A percentile compares a stretch with the other conserved stretches of the same genome.
These are phyloP conservation scores for Primulina tabacum DNA, from an alignment of 257 asterid species.

Conservation along the genomic window DNA sequence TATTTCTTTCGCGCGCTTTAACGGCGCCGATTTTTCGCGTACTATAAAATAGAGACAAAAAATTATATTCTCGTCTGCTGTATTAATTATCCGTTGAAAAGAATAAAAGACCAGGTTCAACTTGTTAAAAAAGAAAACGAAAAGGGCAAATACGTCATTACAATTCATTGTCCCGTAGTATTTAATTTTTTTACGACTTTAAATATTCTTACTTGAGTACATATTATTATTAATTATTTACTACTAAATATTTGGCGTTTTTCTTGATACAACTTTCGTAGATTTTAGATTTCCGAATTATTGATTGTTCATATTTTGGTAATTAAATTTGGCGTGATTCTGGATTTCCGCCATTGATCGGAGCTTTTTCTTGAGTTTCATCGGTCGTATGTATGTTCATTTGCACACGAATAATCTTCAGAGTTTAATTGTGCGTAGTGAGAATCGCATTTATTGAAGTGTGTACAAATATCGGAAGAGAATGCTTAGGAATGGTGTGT, in stretches of 20 bases:
- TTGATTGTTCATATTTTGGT: not conserved
- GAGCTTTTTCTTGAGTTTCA: not conserved
- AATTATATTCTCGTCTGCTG: constrained; percentile 20
- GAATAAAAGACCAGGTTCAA: constrained; percentile 25
- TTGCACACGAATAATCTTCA: constrained; percentile 28
- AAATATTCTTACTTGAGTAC: too few species aligned
- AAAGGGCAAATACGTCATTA: not conserved
- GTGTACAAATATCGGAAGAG: constrained; percentile 26
- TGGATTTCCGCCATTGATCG: not conserved
- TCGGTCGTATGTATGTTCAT: constrained; percentile 37
- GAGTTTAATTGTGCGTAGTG: constrained; percentile 15
- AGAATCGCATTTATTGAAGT: constrained; percentile 22
- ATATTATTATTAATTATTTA: not conserved
- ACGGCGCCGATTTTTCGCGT: constrained; percentile 49
- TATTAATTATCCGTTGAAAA: constrained; percentile 29
- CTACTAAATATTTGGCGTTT: not conserved
- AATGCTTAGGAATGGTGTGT: constrained; percentile 36
- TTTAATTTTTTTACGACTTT: too few species aligned
- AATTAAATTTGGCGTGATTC: constrained; percentile 3
- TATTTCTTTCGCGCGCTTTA: too few species aligned
- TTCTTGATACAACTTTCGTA: not conserved
- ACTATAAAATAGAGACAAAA: constrained; percentile 13
- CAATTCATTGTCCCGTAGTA: not conserved
- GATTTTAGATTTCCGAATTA: too few species aligned
- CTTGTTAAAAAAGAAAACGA: not conserved